These are phyloP conservation scores for Aleurites moluccanus DNA, from an alignment of 441 rosid genomes.

Conservation along the genomic window DNA sequence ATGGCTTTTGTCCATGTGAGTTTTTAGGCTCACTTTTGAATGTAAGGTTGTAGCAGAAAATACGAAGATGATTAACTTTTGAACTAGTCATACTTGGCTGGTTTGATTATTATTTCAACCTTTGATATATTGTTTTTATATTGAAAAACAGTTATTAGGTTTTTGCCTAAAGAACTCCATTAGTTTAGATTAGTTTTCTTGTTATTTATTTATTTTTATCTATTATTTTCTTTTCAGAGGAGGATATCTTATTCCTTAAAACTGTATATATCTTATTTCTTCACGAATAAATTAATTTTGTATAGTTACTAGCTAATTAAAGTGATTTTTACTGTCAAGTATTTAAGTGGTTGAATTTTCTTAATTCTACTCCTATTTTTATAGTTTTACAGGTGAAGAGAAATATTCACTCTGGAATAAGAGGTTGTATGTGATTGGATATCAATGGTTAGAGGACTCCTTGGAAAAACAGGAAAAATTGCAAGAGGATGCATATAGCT, in stretches of 20 bases:
- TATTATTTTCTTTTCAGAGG: background rate
- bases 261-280: background rate
- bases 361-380: slow-evolving; percentile 7
- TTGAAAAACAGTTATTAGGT: background rate
- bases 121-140: background rate
- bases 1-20: background rate
- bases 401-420: slow-evolving; percentile 47
- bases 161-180: background rate
- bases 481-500: slow-evolving; percentile 59
- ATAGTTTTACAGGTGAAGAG: slow-evolving; percentile 52
- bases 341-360: background rate
- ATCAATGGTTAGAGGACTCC: slow-evolving; percentile 81
- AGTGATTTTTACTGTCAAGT: background rate
- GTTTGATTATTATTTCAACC: background rate
- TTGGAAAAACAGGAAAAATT: slow-evolving; percentile 53
- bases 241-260: background rate
- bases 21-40: slow-evolving; percentile 3
- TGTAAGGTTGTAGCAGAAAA: background rate
- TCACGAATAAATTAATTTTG: background rate
- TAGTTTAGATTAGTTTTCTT: background rate
- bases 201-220: background rate
- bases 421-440: slow-evolving; percentile 57
- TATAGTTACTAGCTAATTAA: background rate
- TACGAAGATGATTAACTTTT: background rate
- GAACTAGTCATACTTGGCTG: background rate